Evolutionary conservation across 2,329 filamentous ascomycete species (phyloP).

Genomic region (Drechslera avenae): DNA sequence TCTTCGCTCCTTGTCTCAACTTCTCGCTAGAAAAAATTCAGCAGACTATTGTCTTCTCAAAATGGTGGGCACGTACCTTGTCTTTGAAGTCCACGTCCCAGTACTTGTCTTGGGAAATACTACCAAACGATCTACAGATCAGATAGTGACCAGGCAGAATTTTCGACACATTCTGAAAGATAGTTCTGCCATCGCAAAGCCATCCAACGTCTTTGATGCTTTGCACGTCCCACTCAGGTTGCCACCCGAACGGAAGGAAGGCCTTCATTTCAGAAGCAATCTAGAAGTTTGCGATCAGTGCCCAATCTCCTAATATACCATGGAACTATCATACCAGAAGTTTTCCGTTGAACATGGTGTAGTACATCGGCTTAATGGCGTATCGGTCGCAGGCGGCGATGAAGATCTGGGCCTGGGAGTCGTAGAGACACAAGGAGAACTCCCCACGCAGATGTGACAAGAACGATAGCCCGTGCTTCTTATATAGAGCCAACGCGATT

Average conservation of each 20-base stretch:
- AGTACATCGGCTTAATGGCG: conserved; percentile 64
- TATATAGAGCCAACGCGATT: conserved; percentile 58
- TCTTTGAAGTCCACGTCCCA: conserved; percentile 61
- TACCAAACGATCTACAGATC: conserved; percentile 38
- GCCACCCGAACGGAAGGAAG: conserved; percentile 58
- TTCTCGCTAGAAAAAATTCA: conserved; percentile 12
- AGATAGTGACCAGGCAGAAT: conserved; percentile 30
- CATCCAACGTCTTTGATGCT: conserved; percentile 53
- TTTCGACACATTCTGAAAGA: conserved; percentile 58
- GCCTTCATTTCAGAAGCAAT: conserved; percentile 57
- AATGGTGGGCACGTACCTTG: conserved; percentile 48
- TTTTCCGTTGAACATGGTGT: conserved; percentile 50
- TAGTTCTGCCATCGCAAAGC: conserved; percentile 53
- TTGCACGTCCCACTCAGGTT: conserved; percentile 59
- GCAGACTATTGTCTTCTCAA: background rate
- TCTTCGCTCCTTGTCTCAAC: conserved; percentile 54
- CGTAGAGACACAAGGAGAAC: conserved; percentile 60
- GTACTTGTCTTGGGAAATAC: conserved; percentile 53
- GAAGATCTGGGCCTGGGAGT: conserved; percentile 49
- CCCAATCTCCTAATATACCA: background rate
- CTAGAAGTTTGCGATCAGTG: background rate
- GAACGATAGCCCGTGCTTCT: conserved; percentile 52
- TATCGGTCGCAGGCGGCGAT: conserved; percentile 60
- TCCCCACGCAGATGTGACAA: conserved; percentile 59
- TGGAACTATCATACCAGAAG: conserved; percentile 43